Conservation (phyloP, 129 eudicot genomes). For the Flaveria sonorensis region DNA sequence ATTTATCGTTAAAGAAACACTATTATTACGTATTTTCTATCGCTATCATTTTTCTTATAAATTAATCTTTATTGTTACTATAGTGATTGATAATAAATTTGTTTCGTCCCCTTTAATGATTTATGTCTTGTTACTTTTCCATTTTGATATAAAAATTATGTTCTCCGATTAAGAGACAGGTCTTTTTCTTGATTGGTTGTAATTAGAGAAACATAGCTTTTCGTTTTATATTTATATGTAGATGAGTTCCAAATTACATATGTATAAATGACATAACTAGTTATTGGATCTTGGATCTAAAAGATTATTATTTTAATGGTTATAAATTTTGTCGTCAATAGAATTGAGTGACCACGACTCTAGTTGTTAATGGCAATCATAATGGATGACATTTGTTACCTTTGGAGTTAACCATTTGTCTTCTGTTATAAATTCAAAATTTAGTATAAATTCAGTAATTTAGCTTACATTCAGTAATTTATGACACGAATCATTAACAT, state of each 20-base stretch:
- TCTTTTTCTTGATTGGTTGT: conserved; percentile 20
- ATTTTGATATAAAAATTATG: conserved; percentile 4
- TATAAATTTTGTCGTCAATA: too few species aligned
- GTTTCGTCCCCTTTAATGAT: conserved; percentile 1
- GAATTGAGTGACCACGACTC: too few species aligned
- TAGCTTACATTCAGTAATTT: too few species aligned
- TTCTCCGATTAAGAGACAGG: conserved; percentile 12
- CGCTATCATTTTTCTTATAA: neutral
- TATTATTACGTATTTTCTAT: neutral
- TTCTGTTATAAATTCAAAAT: too few species aligned
- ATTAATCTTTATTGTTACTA: neutral
- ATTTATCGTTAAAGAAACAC: neutral
- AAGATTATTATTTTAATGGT: too few species aligned
- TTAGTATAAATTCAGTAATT: too few species aligned
- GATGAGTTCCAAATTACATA: neutral
- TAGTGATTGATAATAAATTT: neutral
- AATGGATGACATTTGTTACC: too few species aligned
- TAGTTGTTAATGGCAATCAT: too few species aligned
- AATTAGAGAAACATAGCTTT: neutral
- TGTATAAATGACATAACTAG: neutral
- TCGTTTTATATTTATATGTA: neutral
- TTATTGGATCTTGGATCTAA: neutral
- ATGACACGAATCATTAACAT: too few species aligned
- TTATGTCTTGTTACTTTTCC: conserved; percentile 2
- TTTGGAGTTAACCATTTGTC: too few species aligned